A percentile compares a stretch with the other conserved stretches of the same genome.
Evolutionary conservation across 768 basidiomycete species (phyloP).

Genomic region (Phallus indusiatus): DNA sequence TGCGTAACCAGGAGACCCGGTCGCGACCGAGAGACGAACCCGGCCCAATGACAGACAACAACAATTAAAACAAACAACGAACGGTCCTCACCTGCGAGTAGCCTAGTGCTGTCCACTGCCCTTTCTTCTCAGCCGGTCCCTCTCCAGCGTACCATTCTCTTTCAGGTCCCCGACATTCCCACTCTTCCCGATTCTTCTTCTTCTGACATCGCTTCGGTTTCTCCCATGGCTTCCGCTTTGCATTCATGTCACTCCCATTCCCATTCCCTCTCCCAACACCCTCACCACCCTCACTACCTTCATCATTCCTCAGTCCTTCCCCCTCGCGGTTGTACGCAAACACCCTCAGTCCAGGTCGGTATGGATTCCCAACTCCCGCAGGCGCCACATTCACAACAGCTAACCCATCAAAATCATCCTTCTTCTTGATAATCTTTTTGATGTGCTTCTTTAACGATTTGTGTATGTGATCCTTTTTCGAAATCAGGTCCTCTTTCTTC

Average conservation of each 20-base stretch:
- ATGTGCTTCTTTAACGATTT: constrained; percentile 59
- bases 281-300: constrained; percentile 7
- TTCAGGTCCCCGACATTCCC: constrained; percentile 50
- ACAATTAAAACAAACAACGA: too few species aligned
- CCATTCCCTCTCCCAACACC: constrained; percentile 9
- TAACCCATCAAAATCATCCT: constrained; percentile 53
- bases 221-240: constrained; percentile 33
- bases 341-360: constrained; percentile 69
- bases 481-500: constrained; percentile 7
- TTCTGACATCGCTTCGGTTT: constrained; percentile 37
- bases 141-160: constrained; percentile 53
- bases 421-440: constrained; percentile 45
- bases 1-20: constrained; percentile 3
- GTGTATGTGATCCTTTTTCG: constrained; percentile 30
- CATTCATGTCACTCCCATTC: constrained; percentile 15
- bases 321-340: constrained; percentile 73
- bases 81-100: constrained; percentile 67
- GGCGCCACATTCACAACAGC: constrained; percentile 74
- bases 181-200: constrained; percentile 44
- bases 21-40: too few species aligned
- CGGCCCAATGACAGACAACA: too few species aligned
- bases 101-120: constrained; percentile 63
- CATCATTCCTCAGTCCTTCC: background rate
- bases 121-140: constrained; percentile 65
- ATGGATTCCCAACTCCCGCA: constrained; percentile 80